These are phyloP conservation scores for Pezicula carpinea DNA, from an alignment of 2,329 filamentous ascomycete genomes.

Conservation along the genomic window DNA sequence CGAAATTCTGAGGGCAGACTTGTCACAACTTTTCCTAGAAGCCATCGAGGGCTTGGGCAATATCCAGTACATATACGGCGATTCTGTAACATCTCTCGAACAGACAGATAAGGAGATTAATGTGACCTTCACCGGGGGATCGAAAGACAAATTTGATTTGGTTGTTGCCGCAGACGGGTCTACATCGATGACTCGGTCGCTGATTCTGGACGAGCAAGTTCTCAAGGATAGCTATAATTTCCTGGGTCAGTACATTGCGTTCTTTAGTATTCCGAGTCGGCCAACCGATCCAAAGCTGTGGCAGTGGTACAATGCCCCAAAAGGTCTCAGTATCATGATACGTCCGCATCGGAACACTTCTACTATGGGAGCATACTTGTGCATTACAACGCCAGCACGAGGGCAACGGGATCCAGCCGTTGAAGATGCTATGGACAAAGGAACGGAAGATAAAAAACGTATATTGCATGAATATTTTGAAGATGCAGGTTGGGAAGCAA, in stretches of 20 bases:
- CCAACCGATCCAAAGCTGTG: conserved; percentile 3
- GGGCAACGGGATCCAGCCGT: background rate
- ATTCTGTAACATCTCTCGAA: background rate
- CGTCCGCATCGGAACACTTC: conserved; percentile 4
- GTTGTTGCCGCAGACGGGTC: conserved; percentile 51
- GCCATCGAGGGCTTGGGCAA: conserved; percentile 13
- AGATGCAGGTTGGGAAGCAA: conserved; percentile 8
- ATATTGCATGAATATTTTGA: background rate
- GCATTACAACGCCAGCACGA: background rate
- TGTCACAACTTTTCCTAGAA: conserved; percentile 34
- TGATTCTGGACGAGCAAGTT: conserved; percentile 28
- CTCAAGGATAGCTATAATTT: conserved; percentile 5
- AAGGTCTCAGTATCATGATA: conserved; percentile 4
- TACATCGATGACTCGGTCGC: conserved; percentile 40
- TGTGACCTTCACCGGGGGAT: conserved; percentile 38
- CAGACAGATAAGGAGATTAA: conserved; percentile 24
- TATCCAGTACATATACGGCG: background rate
- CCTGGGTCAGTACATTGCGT: conserved; percentile 2
- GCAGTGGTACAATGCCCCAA: background rate
- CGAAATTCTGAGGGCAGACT: conserved; percentile 38
- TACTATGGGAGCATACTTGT: conserved; percentile 1
- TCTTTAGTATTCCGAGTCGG: conserved; percentile 3
- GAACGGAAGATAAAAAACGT: background rate
- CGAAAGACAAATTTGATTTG: conserved; percentile 39
- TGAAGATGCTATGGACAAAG: background rate